Evolutionary conservation across 192 early-diverging fungal species (phyloP), one percentile per base, ranked within the genome.

Genomic region (Coemansia guatemalensis): DNA sequence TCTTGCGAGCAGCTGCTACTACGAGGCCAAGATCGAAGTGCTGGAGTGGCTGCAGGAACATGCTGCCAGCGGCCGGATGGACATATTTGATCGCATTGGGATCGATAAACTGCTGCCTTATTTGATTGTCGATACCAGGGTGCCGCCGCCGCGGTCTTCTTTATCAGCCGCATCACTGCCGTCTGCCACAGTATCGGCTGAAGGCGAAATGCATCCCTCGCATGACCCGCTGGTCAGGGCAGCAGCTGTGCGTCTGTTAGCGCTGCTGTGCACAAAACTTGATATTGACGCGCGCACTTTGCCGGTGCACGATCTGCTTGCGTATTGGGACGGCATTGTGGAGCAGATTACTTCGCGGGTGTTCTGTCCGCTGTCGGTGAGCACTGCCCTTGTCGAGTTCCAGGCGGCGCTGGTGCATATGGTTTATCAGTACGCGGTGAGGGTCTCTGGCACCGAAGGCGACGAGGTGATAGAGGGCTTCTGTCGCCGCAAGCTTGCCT

Each of bases 1-100:
- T 18, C 63, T 78, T 14, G 21, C 30, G 7, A 65, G 64, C 74
- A 60, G 69, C 33, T 62, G 8, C 35, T 81, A 72, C 47, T 81
- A 81, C 51, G 78, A 81, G 61, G 51, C 65, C 39, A 75, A 76
- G 63, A 56, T 81, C 21, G 47, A 47, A 14, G 68, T 65, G 14
- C 66, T 81, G 11, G 67, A 73, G 25, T 81, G 78, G 78, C 58
- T 81, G 66, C 56, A 58, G 9, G 74, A 72, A 30, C 73, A 81
- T 2, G 61, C 67, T 5, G 53, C 49, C 8, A 25, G 51, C 29
- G 70, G 62, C 32, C 54, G 63, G 22, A 73, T 76, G 69, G 59
- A 67, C 4, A 56, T 76, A 17, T 69, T 76, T 55, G 60, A 62
- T 3, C 73, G 65, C 25, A 49, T 75, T 4, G 67, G 69, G 30